Evolutionary conservation across 176 grass and related monocot species (phyloP).

Genomic region (Elymus sibiricus): DNA sequence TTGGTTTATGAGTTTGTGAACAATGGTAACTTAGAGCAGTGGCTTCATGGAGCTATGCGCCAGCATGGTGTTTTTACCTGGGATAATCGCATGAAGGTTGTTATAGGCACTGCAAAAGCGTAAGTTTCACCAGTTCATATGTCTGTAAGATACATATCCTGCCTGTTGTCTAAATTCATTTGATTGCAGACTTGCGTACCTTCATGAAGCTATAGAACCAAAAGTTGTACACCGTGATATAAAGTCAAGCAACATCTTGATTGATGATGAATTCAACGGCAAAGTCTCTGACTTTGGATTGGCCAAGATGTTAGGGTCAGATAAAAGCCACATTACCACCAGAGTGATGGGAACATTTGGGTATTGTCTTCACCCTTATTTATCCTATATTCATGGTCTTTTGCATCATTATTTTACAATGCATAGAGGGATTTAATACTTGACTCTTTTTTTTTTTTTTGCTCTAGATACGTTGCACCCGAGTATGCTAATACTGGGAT

Average conservation of each 20-base stretch:
- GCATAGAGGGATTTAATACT: neutral
- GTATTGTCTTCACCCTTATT: slow-evolving; percentile 16
- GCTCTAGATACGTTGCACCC: slow-evolving; percentile 85
- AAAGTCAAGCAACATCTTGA: slow-evolving; percentile 99
- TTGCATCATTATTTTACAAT: neutral
- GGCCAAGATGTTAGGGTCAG: slow-evolving; percentile 92
- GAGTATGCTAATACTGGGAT: slow-evolving; percentile 98
- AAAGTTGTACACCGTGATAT: slow-evolving; percentile 99
- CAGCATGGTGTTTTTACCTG: slow-evolving; percentile 76
- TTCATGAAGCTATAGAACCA: slow-evolving; percentile 99
- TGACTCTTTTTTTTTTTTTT: slow-evolving; percentile 33
- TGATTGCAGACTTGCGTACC: slow-evolving; percentile 82
- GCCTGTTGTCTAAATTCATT: slow-evolving; percentile 1
- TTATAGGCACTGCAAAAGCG: slow-evolving; percentile 91
- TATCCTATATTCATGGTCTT: neutral
- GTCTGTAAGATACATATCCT: neutral
- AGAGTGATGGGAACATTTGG: slow-evolving; percentile 99
- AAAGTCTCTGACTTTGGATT: slow-evolving; percentile 97
- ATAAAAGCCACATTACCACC: slow-evolving; percentile 93
- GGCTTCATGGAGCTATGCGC: slow-evolving; percentile 93
- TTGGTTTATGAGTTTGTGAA: slow-evolving; percentile 96
- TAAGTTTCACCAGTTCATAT: slow-evolving; percentile 44
- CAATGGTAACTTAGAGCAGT: slow-evolving; percentile 98
- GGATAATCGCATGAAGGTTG: slow-evolving; percentile 97
- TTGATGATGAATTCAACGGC: slow-evolving; percentile 92